These are phyloP conservation scores for Cynara cardunculus DNA, from an alignment of 129 eudicot genomes.

Conservation along the genomic window DNA sequence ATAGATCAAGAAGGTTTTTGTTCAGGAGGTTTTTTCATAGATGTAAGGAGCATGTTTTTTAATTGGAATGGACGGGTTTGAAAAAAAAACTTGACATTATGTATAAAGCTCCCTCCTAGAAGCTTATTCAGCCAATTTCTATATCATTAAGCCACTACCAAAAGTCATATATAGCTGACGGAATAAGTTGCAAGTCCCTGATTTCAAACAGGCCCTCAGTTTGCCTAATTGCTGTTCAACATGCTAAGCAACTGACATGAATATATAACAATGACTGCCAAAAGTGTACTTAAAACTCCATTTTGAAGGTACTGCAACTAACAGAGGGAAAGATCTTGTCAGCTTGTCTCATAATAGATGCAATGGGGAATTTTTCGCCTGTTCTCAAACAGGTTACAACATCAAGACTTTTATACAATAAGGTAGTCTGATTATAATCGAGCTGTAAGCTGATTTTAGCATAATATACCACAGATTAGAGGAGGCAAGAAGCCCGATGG, in stretches of 20 bases:
- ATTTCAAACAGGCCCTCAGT: neutral
- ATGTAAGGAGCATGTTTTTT: too few species aligned
- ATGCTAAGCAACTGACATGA: neutral
- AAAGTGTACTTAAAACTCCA: neutral
- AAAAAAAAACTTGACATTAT: too few species aligned
- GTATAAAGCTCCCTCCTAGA: too few species aligned
- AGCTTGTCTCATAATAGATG: slow-evolving; percentile 84
- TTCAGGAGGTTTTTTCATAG: too few species aligned
- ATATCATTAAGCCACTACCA: too few species aligned
- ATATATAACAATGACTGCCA: neutral
- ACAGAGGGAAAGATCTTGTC: slow-evolving; percentile 62
- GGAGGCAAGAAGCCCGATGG: slow-evolving; percentile 92
- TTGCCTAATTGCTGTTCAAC: neutral
- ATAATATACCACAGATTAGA: slow-evolving; percentile 55
- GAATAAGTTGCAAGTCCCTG: too few species aligned
- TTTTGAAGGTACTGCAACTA: slow-evolving; percentile 62
- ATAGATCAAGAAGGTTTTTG: too few species aligned
- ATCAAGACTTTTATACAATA: neutral
- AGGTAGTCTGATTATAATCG: neutral
- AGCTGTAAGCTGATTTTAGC: neutral
- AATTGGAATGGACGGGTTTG: too few species aligned
- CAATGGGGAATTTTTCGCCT: slow-evolving; percentile 99
- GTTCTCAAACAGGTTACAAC: slow-evolving; percentile 76
- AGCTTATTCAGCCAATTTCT: too few species aligned
- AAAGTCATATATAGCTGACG: too few species aligned